Conservation (phyloP, 1,284 basidiomycete genomes). For the Tilletia caries region DNA sequence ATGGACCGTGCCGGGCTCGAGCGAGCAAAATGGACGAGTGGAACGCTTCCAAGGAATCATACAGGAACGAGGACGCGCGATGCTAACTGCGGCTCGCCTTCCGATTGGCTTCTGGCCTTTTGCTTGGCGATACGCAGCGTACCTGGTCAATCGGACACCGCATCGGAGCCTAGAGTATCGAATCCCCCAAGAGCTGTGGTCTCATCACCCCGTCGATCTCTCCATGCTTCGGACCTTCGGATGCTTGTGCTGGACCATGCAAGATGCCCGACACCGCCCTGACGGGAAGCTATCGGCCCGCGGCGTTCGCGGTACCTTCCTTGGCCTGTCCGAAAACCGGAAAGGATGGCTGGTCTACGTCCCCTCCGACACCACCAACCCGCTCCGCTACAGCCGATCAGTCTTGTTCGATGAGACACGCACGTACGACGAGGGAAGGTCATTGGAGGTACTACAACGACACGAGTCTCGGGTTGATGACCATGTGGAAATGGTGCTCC, state of each 20-base stretch:
- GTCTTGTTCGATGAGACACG: neutral
- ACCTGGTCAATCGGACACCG: neutral
- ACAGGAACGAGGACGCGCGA: no score
- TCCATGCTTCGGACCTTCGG: neutral
- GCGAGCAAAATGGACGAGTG: neutral
- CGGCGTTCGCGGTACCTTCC: neutral
- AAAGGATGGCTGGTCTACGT: neutral
- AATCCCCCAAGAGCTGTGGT: neutral
- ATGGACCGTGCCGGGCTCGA: no score
- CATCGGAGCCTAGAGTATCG: neutral
- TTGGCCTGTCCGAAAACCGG: neutral
- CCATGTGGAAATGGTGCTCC: neutral
- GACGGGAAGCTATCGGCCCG: neutral
- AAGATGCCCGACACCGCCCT: no score
- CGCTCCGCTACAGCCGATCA: neutral
- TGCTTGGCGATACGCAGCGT: no score
- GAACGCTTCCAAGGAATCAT: no score
- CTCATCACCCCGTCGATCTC: neutral
- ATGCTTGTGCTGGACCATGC: no score
- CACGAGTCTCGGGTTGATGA: neutral
- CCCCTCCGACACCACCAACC: neutral
- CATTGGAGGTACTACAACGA: neutral
- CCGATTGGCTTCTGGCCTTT: no score
- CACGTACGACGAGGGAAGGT: no score
- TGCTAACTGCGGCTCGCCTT: no score